These are phyloP conservation scores for Vanilla planifolia DNA, from an alignment of 106 monocot species.

Conservation along the genomic window DNA sequence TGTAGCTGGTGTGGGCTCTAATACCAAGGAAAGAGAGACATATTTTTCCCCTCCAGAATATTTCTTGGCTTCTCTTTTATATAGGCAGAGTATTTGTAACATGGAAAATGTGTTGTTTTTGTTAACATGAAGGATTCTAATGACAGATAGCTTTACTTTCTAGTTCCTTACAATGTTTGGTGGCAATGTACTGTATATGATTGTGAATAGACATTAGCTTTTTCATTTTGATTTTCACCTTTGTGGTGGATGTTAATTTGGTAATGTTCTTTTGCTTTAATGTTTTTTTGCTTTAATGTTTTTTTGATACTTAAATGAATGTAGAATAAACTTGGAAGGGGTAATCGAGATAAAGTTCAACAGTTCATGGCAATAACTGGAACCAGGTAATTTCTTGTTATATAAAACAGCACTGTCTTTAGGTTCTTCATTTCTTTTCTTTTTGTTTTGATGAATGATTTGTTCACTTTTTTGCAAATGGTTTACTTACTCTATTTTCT, in stretches of 20 bases:
- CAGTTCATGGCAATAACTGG: constrained; percentile 98
- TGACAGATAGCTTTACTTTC: too few relatives aligned
- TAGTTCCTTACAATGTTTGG: too few relatives aligned
- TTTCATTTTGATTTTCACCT: neutral
- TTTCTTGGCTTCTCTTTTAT: too few relatives aligned
- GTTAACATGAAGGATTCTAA: too few relatives aligned
- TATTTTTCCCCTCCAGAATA: too few relatives aligned
- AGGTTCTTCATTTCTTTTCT: neutral
- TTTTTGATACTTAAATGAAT: neutral
- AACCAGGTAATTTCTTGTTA: constrained; percentile 37
- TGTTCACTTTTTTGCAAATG: neutral
- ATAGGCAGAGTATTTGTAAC: too few relatives aligned
- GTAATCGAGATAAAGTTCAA: constrained; percentile 84
- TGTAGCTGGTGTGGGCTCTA: too few relatives aligned
- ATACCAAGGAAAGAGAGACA: too few relatives aligned
- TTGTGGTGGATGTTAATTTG: neutral
- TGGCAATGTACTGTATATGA: too few relatives aligned
- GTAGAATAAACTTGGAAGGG: constrained; percentile 91
- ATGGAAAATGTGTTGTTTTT: too few relatives aligned
- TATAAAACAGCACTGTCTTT: neutral
- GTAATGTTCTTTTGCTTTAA: neutral
- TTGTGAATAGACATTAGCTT: neutral
- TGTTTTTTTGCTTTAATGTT: neutral
- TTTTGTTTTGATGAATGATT: neutral
- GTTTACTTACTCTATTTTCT: constrained; percentile 1